Base-by-base conservation (phyloP, 805 yeast species). In the Cyberlindnera mrakii region DNA sequence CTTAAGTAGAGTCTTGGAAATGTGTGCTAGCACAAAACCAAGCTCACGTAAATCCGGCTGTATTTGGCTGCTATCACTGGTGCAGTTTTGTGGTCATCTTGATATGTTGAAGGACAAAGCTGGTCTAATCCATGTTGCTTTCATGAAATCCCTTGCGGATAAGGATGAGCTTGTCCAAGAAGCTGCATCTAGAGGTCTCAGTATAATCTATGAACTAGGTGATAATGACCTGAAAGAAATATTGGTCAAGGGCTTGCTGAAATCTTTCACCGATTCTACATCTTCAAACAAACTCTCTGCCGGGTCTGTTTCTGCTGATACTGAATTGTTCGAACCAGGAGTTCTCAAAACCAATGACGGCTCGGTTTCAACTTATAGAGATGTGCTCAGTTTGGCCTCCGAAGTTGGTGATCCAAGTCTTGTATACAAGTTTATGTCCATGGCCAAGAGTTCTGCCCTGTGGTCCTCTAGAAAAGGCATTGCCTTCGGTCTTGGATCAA, bases 371-470 rank as follows among this genome's bases (percentile, higher is more conserved):
- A 90, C 98, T 0, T 91, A 91, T 60, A 86, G 84, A 54, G 99
- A 91, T 62, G 86, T 91, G 27, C 69, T 91, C 53, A 85, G 71
- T 53, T 68, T 91, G 39, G 97, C 99, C 0, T 79, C 93, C 1
- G 99, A 91, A 58, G 95, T 89, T 9, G 98, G 98, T 25, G 96
- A 91, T 62, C 96, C 98, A 13, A 77, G 93, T 51, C 73, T 91
- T 50, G 96, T 91, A 5, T 91, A 91, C 64, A 86, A 88, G 58
- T 91, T 91, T 60, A 88, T 91, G 96, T 80, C 96, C 0, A 66
- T 91, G 44, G 95, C 97, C 0, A 82, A 86, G 49, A 82, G 82
- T 41, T 86, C 96, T 0, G 80, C 93, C 0, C 64, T 90, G 17
- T 91, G 99, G 99, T 77, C 95, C 0, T 85, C 96, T 0, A 72